Evolutionary conservation across 108 stramenopile genomes (phyloP).

Genomic region (Skeletonema tropicum): DNA sequence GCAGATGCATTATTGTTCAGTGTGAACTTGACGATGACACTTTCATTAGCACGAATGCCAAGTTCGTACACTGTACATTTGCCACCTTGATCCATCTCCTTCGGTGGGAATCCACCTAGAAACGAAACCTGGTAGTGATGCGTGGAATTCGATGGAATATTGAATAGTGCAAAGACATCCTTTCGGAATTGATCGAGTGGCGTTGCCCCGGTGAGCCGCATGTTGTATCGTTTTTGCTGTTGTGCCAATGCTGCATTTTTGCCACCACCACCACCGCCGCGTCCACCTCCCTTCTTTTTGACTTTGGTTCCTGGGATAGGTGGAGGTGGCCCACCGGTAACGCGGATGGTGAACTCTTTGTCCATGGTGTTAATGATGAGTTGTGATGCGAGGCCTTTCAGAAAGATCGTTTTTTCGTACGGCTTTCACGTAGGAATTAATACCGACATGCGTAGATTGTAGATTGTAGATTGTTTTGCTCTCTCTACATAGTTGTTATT

Average conservation of each 20-base stretch:
- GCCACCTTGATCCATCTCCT: slow-evolving; percentile 26
- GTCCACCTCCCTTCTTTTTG: too few relatives aligned
- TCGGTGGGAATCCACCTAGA: slow-evolving; percentile 67
- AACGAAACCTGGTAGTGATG: slow-evolving; percentile 13
- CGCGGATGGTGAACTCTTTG: slow-evolving; percentile 44
- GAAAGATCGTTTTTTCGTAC: too few relatives aligned
- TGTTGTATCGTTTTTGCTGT: slow-evolving; percentile 26
- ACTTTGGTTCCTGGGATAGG: slow-evolving; percentile 9
- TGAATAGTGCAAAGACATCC: slow-evolving; percentile 30
- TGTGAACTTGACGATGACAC: slow-evolving; percentile 47
- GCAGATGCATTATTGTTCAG: slow-evolving; percentile 2
- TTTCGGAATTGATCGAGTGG: slow-evolving; percentile 25
- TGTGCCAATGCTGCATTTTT: slow-evolving; percentile 3
- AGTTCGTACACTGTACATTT: slow-evolving; percentile 23
- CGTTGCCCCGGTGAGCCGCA: slow-evolving; percentile 27
- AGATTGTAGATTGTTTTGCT: too few relatives aligned
- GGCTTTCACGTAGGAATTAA: too few relatives aligned
- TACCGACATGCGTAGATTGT: too few relatives aligned
- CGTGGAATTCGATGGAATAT: slow-evolving; percentile 17
- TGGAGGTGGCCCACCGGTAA: slow-evolving; percentile 38
- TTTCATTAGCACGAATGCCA: slow-evolving; percentile 59
- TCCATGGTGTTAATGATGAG: too few relatives aligned
- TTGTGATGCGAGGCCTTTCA: too few relatives aligned
- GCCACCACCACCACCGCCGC: not conserved
- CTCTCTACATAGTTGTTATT: too few relatives aligned